phyloP scores from a whole-genome alignment of 2,329 filamentous ascomycete genomes.

The Pyrenophora tritici-repentis region DNA sequence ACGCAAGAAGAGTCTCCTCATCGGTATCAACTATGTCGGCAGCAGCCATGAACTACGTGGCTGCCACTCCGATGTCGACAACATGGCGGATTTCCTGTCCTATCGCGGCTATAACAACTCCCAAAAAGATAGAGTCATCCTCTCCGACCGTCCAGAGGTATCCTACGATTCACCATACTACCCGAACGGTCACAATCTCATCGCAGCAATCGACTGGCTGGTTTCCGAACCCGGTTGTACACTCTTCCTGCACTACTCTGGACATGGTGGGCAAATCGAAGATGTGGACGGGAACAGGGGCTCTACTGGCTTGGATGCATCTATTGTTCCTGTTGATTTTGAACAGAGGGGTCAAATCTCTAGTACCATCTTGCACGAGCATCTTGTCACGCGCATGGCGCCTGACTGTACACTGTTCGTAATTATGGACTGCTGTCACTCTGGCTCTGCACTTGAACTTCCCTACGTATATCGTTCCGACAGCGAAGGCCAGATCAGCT shows the following conservation, averaged over 20 bases:
- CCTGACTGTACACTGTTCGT: constrained; percentile 59
- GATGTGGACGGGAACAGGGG: constrained; percentile 50
- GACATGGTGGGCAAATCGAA: constrained; percentile 61
- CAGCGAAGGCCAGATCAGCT: constrained; percentile 60
- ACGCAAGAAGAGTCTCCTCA: constrained; percentile 56
- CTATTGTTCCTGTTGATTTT: constrained; percentile 61
- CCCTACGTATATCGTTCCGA: constrained; percentile 64
- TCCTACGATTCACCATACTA: constrained; percentile 41
- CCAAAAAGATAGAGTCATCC: constrained; percentile 51
- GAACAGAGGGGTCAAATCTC: constrained; percentile 59
- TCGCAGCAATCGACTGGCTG: constrained; percentile 64
- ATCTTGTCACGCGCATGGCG: constrained; percentile 58
- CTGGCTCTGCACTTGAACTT: constrained; percentile 63
- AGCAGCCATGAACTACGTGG: constrained; percentile 53
- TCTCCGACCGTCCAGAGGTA: constrained; percentile 48
- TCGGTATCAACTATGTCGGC: constrained; percentile 59
- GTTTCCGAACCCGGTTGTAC: constrained; percentile 58
- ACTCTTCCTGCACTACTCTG: constrained; percentile 63
- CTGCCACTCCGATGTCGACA: constrained; percentile 57
- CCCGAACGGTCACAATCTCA: constrained; percentile 52
- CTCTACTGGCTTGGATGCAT: constrained; percentile 51
- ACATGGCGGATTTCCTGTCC: constrained; percentile 54
- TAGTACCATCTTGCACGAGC: constrained; percentile 57
- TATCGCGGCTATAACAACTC: constrained; percentile 52
- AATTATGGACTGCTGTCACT: constrained; percentile 67